Evolutionary conservation across 148 eudicot genomes (phyloP).

Genomic region (Oxyria digyna): DNA sequence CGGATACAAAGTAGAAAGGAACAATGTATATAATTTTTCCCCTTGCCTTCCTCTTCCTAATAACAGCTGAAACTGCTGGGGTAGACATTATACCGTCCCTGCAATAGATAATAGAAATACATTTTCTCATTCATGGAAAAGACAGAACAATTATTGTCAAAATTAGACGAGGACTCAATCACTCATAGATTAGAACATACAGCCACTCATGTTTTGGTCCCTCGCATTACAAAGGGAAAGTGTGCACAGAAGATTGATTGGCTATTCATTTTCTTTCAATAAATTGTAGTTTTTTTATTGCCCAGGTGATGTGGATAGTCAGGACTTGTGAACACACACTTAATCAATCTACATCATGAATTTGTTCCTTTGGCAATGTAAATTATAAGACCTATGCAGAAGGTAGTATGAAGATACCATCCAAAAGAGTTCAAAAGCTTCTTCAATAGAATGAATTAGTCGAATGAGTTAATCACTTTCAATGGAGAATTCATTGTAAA

Average conservation of each 20-base stretch:
- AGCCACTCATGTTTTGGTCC: neutral
- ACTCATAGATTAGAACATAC: neutral
- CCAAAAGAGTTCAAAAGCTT: neutral
- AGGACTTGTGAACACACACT: neutral
- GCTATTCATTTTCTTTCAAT: neutral
- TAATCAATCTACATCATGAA: neutral
- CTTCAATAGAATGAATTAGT: neutral
- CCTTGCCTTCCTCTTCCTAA: conserved; percentile 79
- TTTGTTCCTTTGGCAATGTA: neutral
- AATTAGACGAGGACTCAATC: neutral
- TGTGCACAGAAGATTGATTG: neutral
- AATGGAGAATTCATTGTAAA: neutral
- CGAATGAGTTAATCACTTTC: neutral
- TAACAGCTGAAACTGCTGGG: conserved; percentile 97
- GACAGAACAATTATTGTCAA: neutral
- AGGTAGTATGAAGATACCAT: neutral
- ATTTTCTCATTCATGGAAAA: neutral
- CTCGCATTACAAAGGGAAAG: neutral
- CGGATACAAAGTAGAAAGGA: neutral
- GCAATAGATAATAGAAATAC: conserved; percentile 15
- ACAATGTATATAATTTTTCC: neutral
- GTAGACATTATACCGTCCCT: conserved; percentile 95
- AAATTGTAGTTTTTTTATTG: neutral
- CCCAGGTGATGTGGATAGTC: neutral
- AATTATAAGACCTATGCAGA: neutral